Base-by-base conservation (phyloP, 2,329 filamentous ascomycete species). In the Ophidiomyces ophidiicola region DNA sequence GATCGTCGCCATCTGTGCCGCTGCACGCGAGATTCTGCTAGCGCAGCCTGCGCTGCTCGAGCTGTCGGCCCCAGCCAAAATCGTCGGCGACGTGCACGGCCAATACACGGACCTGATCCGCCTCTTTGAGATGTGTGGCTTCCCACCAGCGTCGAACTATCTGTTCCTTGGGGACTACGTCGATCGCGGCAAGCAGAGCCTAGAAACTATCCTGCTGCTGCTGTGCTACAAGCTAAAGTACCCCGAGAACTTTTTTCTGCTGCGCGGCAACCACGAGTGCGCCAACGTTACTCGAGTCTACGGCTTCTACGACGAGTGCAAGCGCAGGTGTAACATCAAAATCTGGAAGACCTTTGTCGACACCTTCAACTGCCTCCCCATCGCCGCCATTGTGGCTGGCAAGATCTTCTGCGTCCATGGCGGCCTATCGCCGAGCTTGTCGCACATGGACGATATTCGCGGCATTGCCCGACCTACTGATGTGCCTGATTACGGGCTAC, bases 371-470 rank as follows among this genome's bases (percentile, higher is more conserved):
- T 87, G 81, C 29, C 72, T 96, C 31, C 88, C 88, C 0, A 94
- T 96, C 53, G 88, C 88, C 30, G 78, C 88, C n/a, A 94, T 94
- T 53, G 87, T 96, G 25, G 88, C 87, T 2, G 85, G 84, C 49
- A 96, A 96, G 67, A 96, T 96, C 42, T 96, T 94, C 59, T 94
- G 87, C 54, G 88, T 96, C 11, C 90, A 98, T 54, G 90, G 90
- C 36, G 90, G 90, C 10, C 69, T 98, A 15, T 94, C 87, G 8
- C 90, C 90, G 1, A 87, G 83, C 33, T 71, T 98, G 35, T 80
- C 81, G 40, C 87, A 96, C 54, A 98, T 98, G 90, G 90, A 96
- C 53, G 88, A 98, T 58, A 98, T 98, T 51, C 80, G 90, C 50
- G 82, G 92, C 57, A 96, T 98, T 61, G 84, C 84, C 35, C 78